Conservation (phyloP, 352 stramenopile genomes). For the Globisporangium mamillatum region DNA sequence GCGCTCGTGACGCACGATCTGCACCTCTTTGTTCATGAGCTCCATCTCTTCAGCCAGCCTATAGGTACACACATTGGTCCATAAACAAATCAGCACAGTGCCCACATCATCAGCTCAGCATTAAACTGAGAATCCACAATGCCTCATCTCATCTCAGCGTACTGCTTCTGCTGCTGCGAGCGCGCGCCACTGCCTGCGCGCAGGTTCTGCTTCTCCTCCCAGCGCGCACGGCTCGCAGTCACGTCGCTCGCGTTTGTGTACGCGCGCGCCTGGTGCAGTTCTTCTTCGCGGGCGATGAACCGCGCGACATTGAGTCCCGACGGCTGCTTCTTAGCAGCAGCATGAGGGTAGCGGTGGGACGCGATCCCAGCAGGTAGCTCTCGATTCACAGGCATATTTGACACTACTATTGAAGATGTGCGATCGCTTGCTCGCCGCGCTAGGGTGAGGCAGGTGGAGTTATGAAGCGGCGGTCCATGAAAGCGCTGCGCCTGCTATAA, state of each 20-base stretch:
- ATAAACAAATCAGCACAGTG: background rate
- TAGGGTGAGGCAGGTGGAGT: background rate
- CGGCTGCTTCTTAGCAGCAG: slow-evolving; percentile 36
- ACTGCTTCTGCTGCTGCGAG: slow-evolving; percentile 57
- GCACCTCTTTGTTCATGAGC: slow-evolving; percentile 71
- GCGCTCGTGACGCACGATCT: slow-evolving; percentile 60
- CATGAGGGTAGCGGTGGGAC: slow-evolving; percentile 25
- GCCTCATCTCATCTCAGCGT: slow-evolving; percentile 8
- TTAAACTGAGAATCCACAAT: background rate
- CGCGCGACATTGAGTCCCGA: slow-evolving; percentile 63
- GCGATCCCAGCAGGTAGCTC: slow-evolving; percentile 51
- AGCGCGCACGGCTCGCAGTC: slow-evolving; percentile 50
- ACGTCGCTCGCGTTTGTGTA: slow-evolving; percentile 53
- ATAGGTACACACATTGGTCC: background rate
- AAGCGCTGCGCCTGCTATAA: background rate
- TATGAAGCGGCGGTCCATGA: background rate
- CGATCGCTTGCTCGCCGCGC: background rate
- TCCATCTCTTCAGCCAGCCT: slow-evolving; percentile 73
- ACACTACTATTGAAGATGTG: background rate
- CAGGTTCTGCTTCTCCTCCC: slow-evolving; percentile 78
- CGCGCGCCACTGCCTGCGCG: slow-evolving; percentile 48
- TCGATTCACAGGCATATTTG: slow-evolving; percentile 46
- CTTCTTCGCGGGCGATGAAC: slow-evolving; percentile 75
- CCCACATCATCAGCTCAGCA: background rate
- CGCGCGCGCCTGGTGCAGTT: slow-evolving; percentile 57